Conservation (phyloP, 164 flowering plant species). For the Vitis labrusca region DNA sequence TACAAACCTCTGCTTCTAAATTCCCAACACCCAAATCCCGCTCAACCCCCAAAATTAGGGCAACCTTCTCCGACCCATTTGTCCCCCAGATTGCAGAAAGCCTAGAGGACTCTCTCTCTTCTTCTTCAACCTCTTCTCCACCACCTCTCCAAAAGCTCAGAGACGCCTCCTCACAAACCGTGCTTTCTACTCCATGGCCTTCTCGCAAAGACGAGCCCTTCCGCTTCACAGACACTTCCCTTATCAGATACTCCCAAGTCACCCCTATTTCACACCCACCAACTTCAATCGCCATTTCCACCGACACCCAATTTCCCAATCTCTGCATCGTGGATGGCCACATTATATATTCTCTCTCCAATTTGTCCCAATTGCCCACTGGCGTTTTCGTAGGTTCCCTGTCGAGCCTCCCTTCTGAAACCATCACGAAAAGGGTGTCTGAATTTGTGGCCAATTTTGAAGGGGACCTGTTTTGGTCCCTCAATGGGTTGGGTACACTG, state of each 20-base stretch:
- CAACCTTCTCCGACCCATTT: conserved; percentile 70
- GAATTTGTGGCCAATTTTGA: conserved; percentile 39
- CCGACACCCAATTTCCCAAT: conserved; percentile 37
- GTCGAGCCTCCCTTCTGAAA: conserved; percentile 28
- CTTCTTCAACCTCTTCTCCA: conserved; percentile 18
- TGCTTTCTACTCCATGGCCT: conserved; percentile 84
- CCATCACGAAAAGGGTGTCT: conserved; percentile 35
- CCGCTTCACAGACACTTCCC: conserved; percentile 80
- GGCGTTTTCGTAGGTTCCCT: conserved; percentile 68
- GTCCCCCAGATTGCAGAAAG: conserved; percentile 86
- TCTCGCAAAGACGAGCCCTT: conserved; percentile 77
- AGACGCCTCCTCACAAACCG: conserved; percentile 57
- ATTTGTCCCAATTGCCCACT: conserved; percentile 39
- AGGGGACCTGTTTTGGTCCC: conserved; percentile 79
- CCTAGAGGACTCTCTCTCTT: conserved; percentile 67
- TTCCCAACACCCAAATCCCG: conserved; percentile 18
- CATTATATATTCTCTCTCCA: conserved; percentile 30
- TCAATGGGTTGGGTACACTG: conserved; percentile 87
- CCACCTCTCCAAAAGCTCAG: conserved; percentile 63
- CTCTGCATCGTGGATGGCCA: conserved; percentile 65
- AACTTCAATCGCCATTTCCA: conserved; percentile 4
- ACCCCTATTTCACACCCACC: conserved; percentile 41
- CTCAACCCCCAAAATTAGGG: conserved; percentile 6
- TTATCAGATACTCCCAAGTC: conserved; percentile 56
- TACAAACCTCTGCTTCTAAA: background rate